These are phyloP conservation scores for Boletus tomentosulus DNA, from an alignment of 768 basidiomycete species.

Conservation along the genomic window DNA sequence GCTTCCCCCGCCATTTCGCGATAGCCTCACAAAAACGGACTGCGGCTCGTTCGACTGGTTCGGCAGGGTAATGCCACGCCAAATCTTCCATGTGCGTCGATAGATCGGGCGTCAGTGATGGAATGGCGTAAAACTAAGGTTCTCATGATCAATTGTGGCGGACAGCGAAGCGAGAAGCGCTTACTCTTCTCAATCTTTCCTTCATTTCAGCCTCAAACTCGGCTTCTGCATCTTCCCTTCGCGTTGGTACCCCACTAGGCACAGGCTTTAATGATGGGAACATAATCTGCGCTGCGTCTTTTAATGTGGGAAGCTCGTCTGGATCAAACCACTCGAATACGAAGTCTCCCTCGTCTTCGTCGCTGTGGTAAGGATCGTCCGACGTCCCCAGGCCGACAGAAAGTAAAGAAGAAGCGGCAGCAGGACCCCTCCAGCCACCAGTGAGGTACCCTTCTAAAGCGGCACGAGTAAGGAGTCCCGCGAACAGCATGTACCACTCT, in stretches of 20 bases:
- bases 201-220: slow-evolving; percentile 77
- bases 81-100: slow-evolving; percentile 70
- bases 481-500: slow-evolving; percentile 80
- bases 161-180: slow-evolving; percentile 22
- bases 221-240: slow-evolving; percentile 53
- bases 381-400: slow-evolving; percentile 62
- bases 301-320: slow-evolving; percentile 67
- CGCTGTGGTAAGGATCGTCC: slow-evolving; percentile 22
- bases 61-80: slow-evolving; percentile 76
- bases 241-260: slow-evolving; percentile 23
- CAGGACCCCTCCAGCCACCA: slow-evolving; percentile 72
- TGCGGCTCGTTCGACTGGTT: slow-evolving; percentile 75
- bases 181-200: slow-evolving; percentile 62
- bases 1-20: slow-evolving; percentile 78
- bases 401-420: slow-evolving; percentile 66
- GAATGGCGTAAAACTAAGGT: slow-evolving; percentile 74
- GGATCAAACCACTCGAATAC: slow-evolving; percentile 64
- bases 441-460: slow-evolving; percentile 82
- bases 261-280: slow-evolving; percentile 51
- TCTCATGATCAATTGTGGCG: slow-evolving; percentile 4
- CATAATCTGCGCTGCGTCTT: slow-evolving; percentile 62
- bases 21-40: slow-evolving; percentile 80
- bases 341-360: slow-evolving; percentile 31
- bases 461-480: slow-evolving; percentile 75
- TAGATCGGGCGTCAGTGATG: slow-evolving; percentile 65